phyloP scores from a whole-genome alignment of 2,329 filamentous ascomycete species.

The Diaporthe humulicola region DNA sequence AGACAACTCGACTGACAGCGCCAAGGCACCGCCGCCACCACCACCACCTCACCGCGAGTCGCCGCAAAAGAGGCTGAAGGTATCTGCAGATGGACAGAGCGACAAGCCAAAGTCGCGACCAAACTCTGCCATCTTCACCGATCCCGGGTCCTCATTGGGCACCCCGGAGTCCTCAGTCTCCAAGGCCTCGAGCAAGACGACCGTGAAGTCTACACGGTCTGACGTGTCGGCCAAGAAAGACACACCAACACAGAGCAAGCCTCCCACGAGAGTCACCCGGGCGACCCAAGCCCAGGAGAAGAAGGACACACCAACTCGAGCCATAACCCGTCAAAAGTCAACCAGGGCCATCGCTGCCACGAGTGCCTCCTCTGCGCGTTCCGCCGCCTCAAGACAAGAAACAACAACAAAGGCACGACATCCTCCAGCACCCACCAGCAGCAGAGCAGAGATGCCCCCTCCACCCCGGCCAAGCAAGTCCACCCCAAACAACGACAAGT shows the following conservation, averaged over 20 bases:
- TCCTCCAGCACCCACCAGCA: background rate
- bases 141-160: constrained; percentile 45
- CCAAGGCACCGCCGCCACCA: constrained; percentile 50
- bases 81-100: constrained; percentile 38
- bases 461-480: constrained; percentile 33
- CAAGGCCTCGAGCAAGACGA: constrained; percentile 35
- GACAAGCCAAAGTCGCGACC: constrained; percentile 39
- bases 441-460: constrained; percentile 37
- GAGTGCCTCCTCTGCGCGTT: constrained; percentile 27
- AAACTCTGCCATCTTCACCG: constrained; percentile 40
- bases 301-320: constrained; percentile 20
- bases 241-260: constrained; percentile 29
- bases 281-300: constrained; percentile 9
- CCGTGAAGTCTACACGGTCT: constrained; percentile 16
- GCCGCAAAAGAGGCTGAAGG: constrained; percentile 48
- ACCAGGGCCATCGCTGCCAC: constrained; percentile 35
- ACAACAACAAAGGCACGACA: constrained; percentile 7
- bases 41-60: constrained; percentile 51
- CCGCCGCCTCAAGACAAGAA: constrained; percentile 28
- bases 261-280: background rate
- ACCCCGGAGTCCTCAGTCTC: constrained; percentile 31
- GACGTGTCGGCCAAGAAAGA: constrained; percentile 25
- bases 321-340: constrained; percentile 28
- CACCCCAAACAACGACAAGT: constrained; percentile 14
- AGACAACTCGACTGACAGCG: constrained; percentile 59